Evolutionary conservation across 2,329 filamentous ascomycete species (phyloP).

Genomic region (Fusarium kyushuense): DNA sequence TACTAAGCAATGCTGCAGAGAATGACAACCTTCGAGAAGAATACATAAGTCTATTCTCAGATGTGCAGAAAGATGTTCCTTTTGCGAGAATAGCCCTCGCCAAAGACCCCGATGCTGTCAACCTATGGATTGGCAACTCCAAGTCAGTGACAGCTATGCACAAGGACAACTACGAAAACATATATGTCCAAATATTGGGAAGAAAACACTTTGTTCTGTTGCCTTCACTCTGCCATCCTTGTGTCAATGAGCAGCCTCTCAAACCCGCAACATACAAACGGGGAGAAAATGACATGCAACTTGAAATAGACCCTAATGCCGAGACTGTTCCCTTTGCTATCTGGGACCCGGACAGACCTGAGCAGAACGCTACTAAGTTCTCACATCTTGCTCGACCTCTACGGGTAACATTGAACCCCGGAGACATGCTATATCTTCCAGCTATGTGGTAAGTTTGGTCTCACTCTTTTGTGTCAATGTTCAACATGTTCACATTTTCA

Average conservation of each 20-base stretch:
- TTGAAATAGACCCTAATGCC: constrained; percentile 52
- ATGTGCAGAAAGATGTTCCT: constrained; percentile 73
- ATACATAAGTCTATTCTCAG: constrained; percentile 71
- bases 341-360: constrained; percentile 78
- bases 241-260: constrained; percentile 73
- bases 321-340: constrained; percentile 72
- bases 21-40: constrained; percentile 85
- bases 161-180: constrained; percentile 87
- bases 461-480: not conserved
- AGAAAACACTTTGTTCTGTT: constrained; percentile 80
- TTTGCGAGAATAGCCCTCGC: constrained; percentile 80
- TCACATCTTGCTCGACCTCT: constrained; percentile 71
- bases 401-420: constrained; percentile 75
- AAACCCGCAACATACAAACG: constrained; percentile 69
- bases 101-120: constrained; percentile 77
- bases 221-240: constrained; percentile 76
- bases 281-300: constrained; percentile 42
- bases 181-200: constrained; percentile 82
- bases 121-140: constrained; percentile 85
- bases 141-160: constrained; percentile 78
- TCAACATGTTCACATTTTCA: not conserved
- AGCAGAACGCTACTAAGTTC: constrained; percentile 64
- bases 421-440: constrained; percentile 86
- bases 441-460: constrained; percentile 74
- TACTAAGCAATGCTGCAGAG: constrained; percentile 59